Conservation (phyloP, 169 alveolate species). For the Plasmodium knowlesi region DNA sequence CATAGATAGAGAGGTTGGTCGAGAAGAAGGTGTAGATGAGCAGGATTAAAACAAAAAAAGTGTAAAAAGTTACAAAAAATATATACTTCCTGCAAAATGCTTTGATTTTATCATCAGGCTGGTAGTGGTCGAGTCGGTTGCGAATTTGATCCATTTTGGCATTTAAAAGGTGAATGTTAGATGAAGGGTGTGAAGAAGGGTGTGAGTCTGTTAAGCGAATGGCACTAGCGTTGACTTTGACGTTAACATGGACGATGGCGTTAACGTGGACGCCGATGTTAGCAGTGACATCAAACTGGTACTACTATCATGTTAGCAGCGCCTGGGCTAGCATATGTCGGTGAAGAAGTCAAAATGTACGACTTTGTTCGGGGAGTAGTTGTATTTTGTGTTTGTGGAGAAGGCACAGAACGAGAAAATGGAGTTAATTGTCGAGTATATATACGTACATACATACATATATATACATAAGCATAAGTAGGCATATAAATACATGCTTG, state of each 20-base stretch:
- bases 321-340: background rate
- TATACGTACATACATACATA: background rate
- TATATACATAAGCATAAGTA: background rate
- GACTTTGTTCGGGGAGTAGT: background rate
- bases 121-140: constrained; percentile 43
- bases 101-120: constrained; percentile 55
- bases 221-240: background rate
- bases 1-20: constrained; percentile 31
- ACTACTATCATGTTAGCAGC: background rate
- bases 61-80: constrained; percentile 23
- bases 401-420: background rate
- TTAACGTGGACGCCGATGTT: too few relatives aligned
- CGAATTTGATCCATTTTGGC: constrained; percentile 43
- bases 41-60: constrained; percentile 34
- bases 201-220: background rate
- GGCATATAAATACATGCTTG: background rate
- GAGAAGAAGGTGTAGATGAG: constrained; percentile 51
- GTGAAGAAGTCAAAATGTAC: background rate
- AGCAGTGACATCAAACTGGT: background rate
- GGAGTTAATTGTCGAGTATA: background rate
- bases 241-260: too few relatives aligned
- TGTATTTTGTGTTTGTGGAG: background rate
- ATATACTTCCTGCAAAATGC: constrained; percentile 41
- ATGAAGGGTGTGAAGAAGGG: background rate
- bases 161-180: background rate